Evolutionary conservation across 805 yeast genomes (phyloP), one percentile per base, ranked within the genome.

Genomic region (Kluyveromyces siamensis): DNA sequence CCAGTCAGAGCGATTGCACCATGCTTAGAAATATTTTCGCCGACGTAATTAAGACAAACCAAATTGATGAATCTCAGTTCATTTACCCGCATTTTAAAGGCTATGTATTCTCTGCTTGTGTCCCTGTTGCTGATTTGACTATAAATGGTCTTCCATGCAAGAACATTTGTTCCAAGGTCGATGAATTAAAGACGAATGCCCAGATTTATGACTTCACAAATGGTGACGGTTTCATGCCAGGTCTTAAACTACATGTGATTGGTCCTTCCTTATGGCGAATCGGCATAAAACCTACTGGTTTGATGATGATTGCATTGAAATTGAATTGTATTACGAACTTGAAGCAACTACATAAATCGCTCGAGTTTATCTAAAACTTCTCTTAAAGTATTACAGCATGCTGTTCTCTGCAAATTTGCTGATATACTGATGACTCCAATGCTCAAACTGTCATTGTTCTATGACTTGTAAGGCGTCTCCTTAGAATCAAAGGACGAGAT

Each of bases 221-320:
- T 19, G 40, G 49, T n/a, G 30, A 39, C n/a, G 45, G 37, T 13
- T 40, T 40, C 9, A 46, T 49, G 1, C 54, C 51, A 5, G 63
- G 61, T 6, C 52, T 53, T 16, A 52, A 47, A 41, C 47, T 60
- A 16, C 50, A 55, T n/a, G 39, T 60, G 40, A 44, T 46, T 18
- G 58, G 53, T 37, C 52, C 61, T 14, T 43, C 45, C 40, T 47
- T 55, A 37, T 60, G 65, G 65, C 54, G 59, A 45, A 38, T 56
- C 7, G 59, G 62, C 16, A 46, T 55, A 9, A 52, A 50, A n/a
- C 47, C 54, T 17, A 50, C 50, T 8, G 45, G 51, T 21, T 40
- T 59, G 4, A 52, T 60, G 44, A 40, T 60, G 48, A 50, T 59
- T 9, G 62, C 60, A 17, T 37, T 55, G 7, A 60, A 58, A 39